A percentile compares a stretch with the other conserved stretches of the same genome.
Evolutionary conservation across 371 early-diverging fungal species (phyloP).

Genomic region (Rhizomucor miehei): DNA sequence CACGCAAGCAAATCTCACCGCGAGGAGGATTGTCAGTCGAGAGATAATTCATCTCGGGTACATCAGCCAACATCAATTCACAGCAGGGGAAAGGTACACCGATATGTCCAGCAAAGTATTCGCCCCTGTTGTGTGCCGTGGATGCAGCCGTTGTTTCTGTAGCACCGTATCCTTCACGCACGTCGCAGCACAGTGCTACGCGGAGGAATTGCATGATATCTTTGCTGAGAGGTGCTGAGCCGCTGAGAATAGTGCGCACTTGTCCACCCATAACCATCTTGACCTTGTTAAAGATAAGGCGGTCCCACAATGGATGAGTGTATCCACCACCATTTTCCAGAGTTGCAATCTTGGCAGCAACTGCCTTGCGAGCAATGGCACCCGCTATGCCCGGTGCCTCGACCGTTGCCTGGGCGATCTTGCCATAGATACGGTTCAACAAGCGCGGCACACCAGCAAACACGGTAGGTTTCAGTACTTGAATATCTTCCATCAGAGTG

Average conservation of each 20-base stretch:
- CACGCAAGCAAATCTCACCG: constrained; percentile 92
- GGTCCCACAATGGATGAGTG: constrained; percentile 84
- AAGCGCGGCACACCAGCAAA: constrained; percentile 90
- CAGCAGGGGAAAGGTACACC: constrained; percentile 61
- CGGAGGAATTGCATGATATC: constrained; percentile 89
- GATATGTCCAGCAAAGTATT: constrained; percentile 65
- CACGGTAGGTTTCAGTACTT: constrained; percentile 75
- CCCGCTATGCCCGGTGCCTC: constrained; percentile 62
- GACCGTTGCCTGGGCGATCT: constrained; percentile 62
- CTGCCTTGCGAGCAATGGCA: constrained; percentile 51
- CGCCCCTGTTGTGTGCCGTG: constrained; percentile 39
- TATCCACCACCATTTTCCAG: constrained; percentile 55
- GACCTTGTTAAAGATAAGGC: constrained; percentile 86
- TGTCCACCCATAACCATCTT: constrained; percentile 86
- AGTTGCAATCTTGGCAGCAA: constrained; percentile 53
- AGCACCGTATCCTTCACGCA: constrained; percentile 84
- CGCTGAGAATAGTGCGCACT: constrained; percentile 75
- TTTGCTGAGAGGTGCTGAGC: constrained; percentile 89
- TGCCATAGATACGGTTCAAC: constrained; percentile 86
- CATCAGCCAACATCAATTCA: constrained; percentile 85
- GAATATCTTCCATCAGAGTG: constrained; percentile 80
- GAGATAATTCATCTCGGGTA: constrained; percentile 87
- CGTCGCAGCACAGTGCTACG: constrained; percentile 66
- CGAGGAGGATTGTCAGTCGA: constrained; percentile 78
- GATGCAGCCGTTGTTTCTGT: constrained; percentile 79